Base-by-base conservation (phyloP, 352 stramenopile species). In the Pythium scleroteichum region DNA sequence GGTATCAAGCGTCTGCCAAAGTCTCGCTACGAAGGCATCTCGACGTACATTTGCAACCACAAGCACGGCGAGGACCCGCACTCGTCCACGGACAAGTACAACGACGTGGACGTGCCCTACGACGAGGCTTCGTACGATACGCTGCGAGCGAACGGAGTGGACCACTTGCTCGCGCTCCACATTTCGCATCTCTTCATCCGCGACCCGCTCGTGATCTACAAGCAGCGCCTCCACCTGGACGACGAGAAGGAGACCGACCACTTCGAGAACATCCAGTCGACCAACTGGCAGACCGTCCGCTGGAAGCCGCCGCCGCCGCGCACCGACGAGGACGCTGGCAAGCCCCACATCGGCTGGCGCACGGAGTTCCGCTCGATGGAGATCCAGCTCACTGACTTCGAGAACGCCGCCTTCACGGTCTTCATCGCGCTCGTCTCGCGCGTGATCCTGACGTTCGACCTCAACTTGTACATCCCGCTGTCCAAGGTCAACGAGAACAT, bases 261-360 rank as follows among this genome's bases (percentile, higher is more conserved):
- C 72, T 99, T 98, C 73, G 97, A 99, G 76, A 99, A 98, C 72
- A 99, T 99, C 62, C 98, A 99, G 85, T 99, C 92, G 68, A 99
- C 97, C 22, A 99, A 99, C 72, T 99, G 98, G 98, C 97, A 99
- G 85, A 98, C 94, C n/a, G 97, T 99, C 58, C 93, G 98, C 45
- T 99, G 98, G 98, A 99, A 99, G 85, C 98, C 98, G 40, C 98
- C 98, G 44, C 97, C 97, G 51, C 92, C 93, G 33, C 73, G 71
- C 44, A 55, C 39, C 26, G 64, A 76, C 14, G 69, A 67, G 33
- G 69, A 48, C 12, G 47, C 51, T 1, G 44, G 59, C 19, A 60
- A 68, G 38, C 72, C 78, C 42, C 77, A 94, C 70, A 90, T 96
- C 54, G 87, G 87, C 48, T 96, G 87, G 87, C 87, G 87, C 20